Evolutionary conservation across 495 filamentous ascomycete genomes (phyloP).

Genomic region (Hypoxylon rickii): DNA sequence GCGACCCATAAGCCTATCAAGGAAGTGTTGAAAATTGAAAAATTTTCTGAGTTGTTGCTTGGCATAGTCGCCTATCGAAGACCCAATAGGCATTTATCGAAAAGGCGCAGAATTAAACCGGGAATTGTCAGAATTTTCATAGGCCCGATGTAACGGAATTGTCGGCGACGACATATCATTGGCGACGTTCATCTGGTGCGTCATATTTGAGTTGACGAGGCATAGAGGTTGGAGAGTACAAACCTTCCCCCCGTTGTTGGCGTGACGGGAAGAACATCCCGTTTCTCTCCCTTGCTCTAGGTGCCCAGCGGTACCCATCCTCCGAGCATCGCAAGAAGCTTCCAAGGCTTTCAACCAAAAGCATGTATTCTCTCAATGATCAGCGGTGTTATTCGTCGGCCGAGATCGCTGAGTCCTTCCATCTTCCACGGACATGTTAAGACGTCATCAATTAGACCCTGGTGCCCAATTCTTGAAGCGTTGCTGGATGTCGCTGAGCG

Average conservation of each 20-base stretch:
- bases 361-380: too few relatives aligned
- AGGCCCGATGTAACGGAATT: constrained; percentile 29
- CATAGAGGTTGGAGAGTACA: not conserved
- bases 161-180: constrained; percentile 19
- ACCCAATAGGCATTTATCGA: constrained; percentile 13
- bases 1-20: constrained; percentile 11
- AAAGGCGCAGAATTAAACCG: constrained; percentile 8
- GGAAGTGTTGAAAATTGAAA: constrained; percentile 2
- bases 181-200: constrained; percentile 9
- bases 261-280: not conserved
- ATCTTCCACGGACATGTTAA: too few relatives aligned
- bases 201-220: constrained; percentile 12
- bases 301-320: not conserved
- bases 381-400: not conserved
- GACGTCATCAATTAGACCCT: too few relatives aligned
- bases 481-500: not conserved
- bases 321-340: constrained; percentile 23
- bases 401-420: constrained; percentile 6
- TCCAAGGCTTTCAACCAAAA: too few relatives aligned
- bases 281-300: constrained; percentile 1
- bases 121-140: constrained; percentile 14
- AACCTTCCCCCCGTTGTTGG: constrained; percentile 3
- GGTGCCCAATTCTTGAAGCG: not conserved
- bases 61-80: constrained; percentile 8
- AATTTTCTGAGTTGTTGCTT: constrained; percentile 15